Base-by-base conservation (phyloP, 805 yeast species). In the Cyberlindnera sargentensis region DNA sequence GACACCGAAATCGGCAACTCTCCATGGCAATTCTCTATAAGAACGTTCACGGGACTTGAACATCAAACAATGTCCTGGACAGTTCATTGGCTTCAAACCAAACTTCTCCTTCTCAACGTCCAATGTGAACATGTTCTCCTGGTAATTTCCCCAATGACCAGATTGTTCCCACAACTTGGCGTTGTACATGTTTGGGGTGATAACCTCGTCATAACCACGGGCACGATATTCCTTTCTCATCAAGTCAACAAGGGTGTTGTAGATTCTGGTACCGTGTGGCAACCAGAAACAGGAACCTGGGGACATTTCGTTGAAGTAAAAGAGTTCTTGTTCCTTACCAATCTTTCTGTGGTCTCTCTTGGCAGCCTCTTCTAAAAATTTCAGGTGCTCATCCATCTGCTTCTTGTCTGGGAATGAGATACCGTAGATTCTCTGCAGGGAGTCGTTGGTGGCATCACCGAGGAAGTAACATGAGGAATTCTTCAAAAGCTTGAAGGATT, bases 211-310 rank as follows among this genome's bases (percentile, higher is more conserved):
- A 66, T 85, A 93, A 34, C 97, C 98, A 68, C 99, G 84, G 68
- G 78, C 80, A 62, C 84, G 81, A 70, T 93, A 93, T 71, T 93
- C 95, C 43, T 66, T 62, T 70, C 91, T 80, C 69, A 93, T 63
- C 66, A 88, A 67, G 30, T 85, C 89, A 55, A 81, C 80, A 65
- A 93, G 73, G 47, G 87, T 78, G 68, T 87, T 87, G 76, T 93
- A 93, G 62, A 93, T 93, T 71, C 98, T 84, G 39, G 99, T 82
- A 68, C 99, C 99, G 61, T 91, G 99, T 41, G 99, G 99, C 58
- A 93, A 76, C 98, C 98, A 93, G 80, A 93, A 93, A 47, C 95
- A 90, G 34, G 95, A 81, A 53, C 99, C 99, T 43, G 99, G 99
- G 20, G 96, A 86, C 84, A 91, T 70, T 68, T 93, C 99, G 67